Conservation (phyloP, 495 filamentous ascomycete species). For the Aspergillus kassunensis region DNA sequence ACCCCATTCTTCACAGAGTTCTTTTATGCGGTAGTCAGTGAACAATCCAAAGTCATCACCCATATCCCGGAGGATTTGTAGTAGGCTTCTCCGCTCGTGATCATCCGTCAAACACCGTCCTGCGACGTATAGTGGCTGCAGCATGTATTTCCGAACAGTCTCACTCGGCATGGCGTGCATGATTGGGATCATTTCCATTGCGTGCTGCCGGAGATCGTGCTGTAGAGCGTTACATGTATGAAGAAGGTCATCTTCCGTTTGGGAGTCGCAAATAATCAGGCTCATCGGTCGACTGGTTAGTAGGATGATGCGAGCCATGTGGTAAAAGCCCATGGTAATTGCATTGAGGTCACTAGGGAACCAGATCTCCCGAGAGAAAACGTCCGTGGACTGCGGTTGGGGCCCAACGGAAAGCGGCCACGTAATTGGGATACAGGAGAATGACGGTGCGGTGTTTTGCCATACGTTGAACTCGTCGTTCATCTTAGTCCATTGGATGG, state of each 20-base stretch:
- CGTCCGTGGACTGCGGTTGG: background rate
- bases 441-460: slow-evolving; percentile 7
- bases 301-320: slow-evolving; percentile 47
- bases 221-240: slow-evolving; percentile 37
- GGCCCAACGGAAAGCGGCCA: background rate
- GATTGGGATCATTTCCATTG: slow-evolving; percentile 38
- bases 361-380: slow-evolving; percentile 43
- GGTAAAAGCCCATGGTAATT: slow-evolving; percentile 47
- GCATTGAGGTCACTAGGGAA: slow-evolving; percentile 46
- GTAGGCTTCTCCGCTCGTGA: slow-evolving; percentile 30
- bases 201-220: slow-evolving; percentile 35
- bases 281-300: slow-evolving; percentile 45
- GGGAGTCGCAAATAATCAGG: slow-evolving; percentile 26
- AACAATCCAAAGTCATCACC: slow-evolving; percentile 45
- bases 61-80: slow-evolving; percentile 37
- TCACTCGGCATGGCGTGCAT: slow-evolving; percentile 38
- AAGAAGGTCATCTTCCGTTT: slow-evolving; percentile 27
- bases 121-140: slow-evolving; percentile 49
- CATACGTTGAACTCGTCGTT: slow-evolving; percentile 11
- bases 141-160: slow-evolving; percentile 39
- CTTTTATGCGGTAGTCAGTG: slow-evolving; percentile 43
- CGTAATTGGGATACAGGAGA: slow-evolving; percentile 6
- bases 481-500: slow-evolving; percentile 6
- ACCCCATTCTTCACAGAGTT: slow-evolving; percentile 41
- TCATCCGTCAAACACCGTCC: slow-evolving; percentile 38